Evolutionary conservation across 176 grass and related monocot species (phyloP), one percentile per base, ranked within the genome.

Genomic region (Cenchrus americanus): DNA sequence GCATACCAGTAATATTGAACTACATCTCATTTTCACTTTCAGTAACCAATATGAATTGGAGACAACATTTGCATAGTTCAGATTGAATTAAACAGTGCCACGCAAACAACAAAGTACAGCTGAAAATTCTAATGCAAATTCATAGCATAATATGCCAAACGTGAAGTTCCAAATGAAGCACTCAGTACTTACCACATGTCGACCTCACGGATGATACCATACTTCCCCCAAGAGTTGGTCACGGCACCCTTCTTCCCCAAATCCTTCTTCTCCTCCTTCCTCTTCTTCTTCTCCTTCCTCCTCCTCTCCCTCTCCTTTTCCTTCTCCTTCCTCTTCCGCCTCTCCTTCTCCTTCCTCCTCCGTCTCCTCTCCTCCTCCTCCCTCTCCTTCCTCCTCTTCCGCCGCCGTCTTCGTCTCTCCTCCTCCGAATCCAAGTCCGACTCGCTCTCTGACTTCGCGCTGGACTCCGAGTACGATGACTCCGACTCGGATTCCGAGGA

Each of bases 161-260:
- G 27, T 81, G 22, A 54, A 82, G 24, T 65, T 80, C 13, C 59
- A 69, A 79, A 63, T 37, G 75, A 42, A 62, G 37, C 48, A 82
- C 89, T 96, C 62, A 62, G 37, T 41, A 82, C 89, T 96, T 55
- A 99, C 97, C 97, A 99, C 97, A 99, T 96, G 69, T 99, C 93
- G 0, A 85, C 75, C 84, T 99, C 97, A 42, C 83, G 88, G 70
- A 99, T 90, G 71, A 99, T 94, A n/a, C 97, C 97, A 86, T 96
- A 96, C 78, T 96, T 94, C 10, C 97, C 96, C 97, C 97, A 99
- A 15, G 75, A 94, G 63, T 99, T 92, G 18, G 97, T 99, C 41
- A 99, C 93, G 0, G 97, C 93, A 8, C 89, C 73, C 32, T 85
- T 96, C 78, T 96, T 99, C 40, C 85, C 87, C 57, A 74, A 75